A percentile compares a stretch with the other conserved stretches of the same genome.
These are phyloP conservation scores for Yamadazyma membranifaciens DNA, from an alignment of 1,139 yeast genomes.

Conservation along the genomic window DNA sequence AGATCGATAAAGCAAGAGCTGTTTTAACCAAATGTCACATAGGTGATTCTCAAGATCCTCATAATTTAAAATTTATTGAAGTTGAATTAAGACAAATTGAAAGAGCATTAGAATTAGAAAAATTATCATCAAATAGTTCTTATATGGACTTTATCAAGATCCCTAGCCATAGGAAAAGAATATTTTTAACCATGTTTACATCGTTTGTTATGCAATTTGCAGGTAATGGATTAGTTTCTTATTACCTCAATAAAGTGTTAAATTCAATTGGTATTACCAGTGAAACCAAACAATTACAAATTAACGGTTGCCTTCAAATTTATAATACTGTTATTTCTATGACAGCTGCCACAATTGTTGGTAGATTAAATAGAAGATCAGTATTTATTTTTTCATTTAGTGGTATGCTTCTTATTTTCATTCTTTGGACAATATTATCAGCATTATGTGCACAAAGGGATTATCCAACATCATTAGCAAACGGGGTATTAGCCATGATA, in stretches of 20 bases:
- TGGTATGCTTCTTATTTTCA: conserved; percentile 35
- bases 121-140: conserved; percentile 4
- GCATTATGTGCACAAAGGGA: conserved; percentile 35
- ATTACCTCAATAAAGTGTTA: conserved; percentile 21
- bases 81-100: conserved; percentile 44
- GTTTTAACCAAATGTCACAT: conserved; percentile 20
- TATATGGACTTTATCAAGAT: conserved; percentile 10
- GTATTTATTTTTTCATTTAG: conserved; percentile 36
- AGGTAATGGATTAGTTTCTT: conserved; percentile 21
- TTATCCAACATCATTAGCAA: conserved; percentile 27
- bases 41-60: conserved; percentile 17
- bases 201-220: conserved; percentile 17
- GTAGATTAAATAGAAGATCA: conserved; percentile 40
- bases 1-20: conserved; percentile 33
- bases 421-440: conserved; percentile 38
- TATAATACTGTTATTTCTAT: conserved; percentile 38
- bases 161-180: conserved; percentile 5
- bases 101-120: conserved; percentile 23
- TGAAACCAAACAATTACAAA: conserved; percentile 39
- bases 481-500: conserved; percentile 44
- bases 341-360: conserved; percentile 26
- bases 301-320: conserved; percentile 43
- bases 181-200: conserved; percentile 11
- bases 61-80: conserved; percentile 28
- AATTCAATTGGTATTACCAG: conserved; percentile 18